A percentile compares a stretch with the other conserved stretches of the same genome.
Evolutionary conservation across 139 green algal genomes (phyloP).

Genomic region (Closterium sp.): DNA sequence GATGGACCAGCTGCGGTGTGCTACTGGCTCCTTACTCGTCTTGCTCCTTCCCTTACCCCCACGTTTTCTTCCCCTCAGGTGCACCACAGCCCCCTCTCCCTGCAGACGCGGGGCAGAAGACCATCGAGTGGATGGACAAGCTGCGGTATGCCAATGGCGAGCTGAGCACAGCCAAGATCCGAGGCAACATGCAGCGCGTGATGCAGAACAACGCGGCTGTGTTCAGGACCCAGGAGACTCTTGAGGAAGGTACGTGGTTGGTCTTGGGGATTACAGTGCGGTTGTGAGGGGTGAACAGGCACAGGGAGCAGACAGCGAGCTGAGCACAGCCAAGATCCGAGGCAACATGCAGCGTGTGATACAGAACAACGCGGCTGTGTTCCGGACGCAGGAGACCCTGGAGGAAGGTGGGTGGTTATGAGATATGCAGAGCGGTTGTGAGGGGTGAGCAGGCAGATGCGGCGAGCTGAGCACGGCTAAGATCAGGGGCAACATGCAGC

Average conservation of each 20-base stretch:
- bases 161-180: conserved; percentile 71
- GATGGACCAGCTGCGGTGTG: conserved; percentile 84
- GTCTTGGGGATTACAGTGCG: no score
- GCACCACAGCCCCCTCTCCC: conserved; percentile 73
- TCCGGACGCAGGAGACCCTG: conserved; percentile 86
- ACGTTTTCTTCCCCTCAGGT: conserved; percentile 17
- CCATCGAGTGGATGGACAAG: conserved; percentile 82
- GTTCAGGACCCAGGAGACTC: conserved; percentile 85
- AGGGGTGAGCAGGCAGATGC: not conserved
- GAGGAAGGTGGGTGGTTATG: conserved; percentile 64
- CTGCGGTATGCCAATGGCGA: conserved; percentile 78
- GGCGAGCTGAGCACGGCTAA: conserved; percentile 64
- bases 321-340: conserved; percentile 75
- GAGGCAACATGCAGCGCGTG: conserved; percentile 62
- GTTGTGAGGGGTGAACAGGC: no score
- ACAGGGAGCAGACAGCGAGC: conserved; percentile 3
- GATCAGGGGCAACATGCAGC: conserved; percentile 71
- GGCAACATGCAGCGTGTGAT: conserved; percentile 63
- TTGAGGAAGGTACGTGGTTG: conserved; percentile 70
- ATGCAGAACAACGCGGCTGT: conserved; percentile 89
- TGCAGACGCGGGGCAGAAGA: conserved; percentile 66
- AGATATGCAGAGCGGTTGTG: not conserved
- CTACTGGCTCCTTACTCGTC: conserved; percentile 67
- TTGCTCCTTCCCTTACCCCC: no score
- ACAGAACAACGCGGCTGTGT: conserved; percentile 92